phyloP scores from a whole-genome alignment of 495 filamentous ascomycete genomes.

The Penicillium herquei region DNA sequence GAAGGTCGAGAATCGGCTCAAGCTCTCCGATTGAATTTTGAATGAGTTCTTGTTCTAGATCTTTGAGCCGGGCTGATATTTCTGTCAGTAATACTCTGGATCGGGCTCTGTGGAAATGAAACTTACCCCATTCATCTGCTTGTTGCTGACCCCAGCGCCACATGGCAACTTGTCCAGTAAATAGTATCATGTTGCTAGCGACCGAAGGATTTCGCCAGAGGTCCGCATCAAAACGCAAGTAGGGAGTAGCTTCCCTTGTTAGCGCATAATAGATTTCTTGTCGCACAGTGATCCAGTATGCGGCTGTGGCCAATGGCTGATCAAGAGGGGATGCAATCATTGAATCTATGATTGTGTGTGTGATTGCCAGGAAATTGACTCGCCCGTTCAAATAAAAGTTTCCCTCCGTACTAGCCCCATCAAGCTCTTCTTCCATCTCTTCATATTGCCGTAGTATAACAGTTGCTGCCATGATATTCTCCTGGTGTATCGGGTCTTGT shows the following conservation, averaged over 20 bases:
- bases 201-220: conserved; percentile 12
- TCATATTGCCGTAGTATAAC: conserved; percentile 31
- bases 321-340: conserved; percentile 20
- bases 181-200: conserved; percentile 24
- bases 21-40: conserved; percentile 13
- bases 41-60: conserved; percentile 12
- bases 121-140: conserved; percentile 20
- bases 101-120: not conserved
- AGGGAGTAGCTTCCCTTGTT: conserved; percentile 16
- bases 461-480: conserved; percentile 29
- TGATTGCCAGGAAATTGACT: conserved; percentile 26
- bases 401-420: conserved; percentile 8
- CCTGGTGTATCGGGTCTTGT: conserved; percentile 18
- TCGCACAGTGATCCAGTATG: conserved; percentile 27
- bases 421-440: conserved; percentile 30
- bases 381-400: not conserved
- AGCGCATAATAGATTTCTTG: conserved; percentile 30
- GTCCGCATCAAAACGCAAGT: conserved; percentile 12
- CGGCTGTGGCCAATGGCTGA: conserved; percentile 20
- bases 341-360: conserved; percentile 24
- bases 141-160: conserved; percentile 23
- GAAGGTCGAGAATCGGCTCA: conserved; percentile 19
- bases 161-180: conserved; percentile 23
- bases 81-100: not conserved
- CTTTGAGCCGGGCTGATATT: conserved; percentile 18